A percentile compares a stretch with the other conserved stretches of the same genome.
Evolutionary conservation across 73 alveolate species (phyloP).

Genomic region (Paramecium pentaurelia): DNA sequence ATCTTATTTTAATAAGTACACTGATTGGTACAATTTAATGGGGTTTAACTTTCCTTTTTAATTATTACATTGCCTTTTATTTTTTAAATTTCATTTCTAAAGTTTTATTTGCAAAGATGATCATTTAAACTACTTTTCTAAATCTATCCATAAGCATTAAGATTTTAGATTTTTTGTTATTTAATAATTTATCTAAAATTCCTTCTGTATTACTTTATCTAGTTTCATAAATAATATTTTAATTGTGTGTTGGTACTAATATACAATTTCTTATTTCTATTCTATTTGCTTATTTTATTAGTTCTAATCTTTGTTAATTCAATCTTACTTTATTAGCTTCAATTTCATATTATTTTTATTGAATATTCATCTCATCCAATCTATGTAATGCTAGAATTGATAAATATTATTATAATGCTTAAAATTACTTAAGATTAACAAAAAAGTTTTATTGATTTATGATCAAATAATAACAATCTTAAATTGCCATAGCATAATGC

Average conservation of each 20-base stretch:
- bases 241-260: not conserved
- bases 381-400: not conserved
- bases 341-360: not conserved
- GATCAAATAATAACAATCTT: not conserved
- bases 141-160: not conserved
- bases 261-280: not conserved
- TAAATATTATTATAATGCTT: not conserved
- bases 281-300: not conserved
- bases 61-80: not conserved
- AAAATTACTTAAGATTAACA: not conserved
- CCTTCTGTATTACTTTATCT: not conserved
- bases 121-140: conserved; percentile 22
- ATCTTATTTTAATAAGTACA: not conserved
- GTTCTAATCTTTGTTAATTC: not conserved
- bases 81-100: not conserved
- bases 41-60: not conserved
- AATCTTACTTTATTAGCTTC: not conserved
- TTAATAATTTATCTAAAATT: not conserved
- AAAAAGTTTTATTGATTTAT: not conserved
- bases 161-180: not conserved
- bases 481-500: not conserved
- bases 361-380: not conserved
- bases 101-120: not conserved
- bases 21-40: not conserved
- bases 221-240: not conserved